Percentiles rank a stretch among this genome's conserved stretches.
Evolutionary conservation across 306 rosid genomes (phyloP).

Genomic region (Dryas octopetala): DNA sequence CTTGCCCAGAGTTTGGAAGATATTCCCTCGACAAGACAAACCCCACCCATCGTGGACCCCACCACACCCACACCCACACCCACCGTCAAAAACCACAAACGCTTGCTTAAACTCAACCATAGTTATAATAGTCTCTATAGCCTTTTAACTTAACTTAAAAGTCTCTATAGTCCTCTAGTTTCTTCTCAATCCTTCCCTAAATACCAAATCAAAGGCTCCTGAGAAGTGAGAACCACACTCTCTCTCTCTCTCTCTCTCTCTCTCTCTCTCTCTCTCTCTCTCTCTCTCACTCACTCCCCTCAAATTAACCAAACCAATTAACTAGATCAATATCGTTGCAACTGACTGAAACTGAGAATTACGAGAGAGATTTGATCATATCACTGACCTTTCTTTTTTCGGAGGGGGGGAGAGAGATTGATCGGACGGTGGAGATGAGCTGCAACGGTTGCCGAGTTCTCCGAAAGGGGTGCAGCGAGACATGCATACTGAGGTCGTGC

Average conservation of each 20-base stretch:
- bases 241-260: neutral
- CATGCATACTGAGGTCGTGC: constrained; percentile 52
- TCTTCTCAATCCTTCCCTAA: neutral
- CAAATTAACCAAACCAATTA: neutral
- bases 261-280: neutral
- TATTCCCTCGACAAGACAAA: constrained; percentile 26
- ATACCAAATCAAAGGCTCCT: neutral
- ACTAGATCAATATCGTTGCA: neutral
- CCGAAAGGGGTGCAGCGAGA: constrained; percentile 64
- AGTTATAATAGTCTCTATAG: neutral
- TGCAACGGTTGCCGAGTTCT: constrained; percentile 80
- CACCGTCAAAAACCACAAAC: constrained; percentile 13
- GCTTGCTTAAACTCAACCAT: constrained; percentile 15
- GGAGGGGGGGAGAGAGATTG: neutral
- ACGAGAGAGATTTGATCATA: neutral
- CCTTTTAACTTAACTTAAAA: too few relatives aligned
- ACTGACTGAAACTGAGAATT: neutral
- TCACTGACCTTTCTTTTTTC: neutral
- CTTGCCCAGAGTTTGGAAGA: constrained; percentile 61
- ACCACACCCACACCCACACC: neutral
- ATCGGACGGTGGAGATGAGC: constrained; percentile 46
- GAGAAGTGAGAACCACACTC: neutral
- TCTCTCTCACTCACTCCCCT: neutral
- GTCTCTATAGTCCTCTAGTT: neutral
- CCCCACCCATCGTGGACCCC: constrained; percentile 11